Base-by-base conservation (phyloP, 805 yeast genomes). In the Jamesozyma piceae region DNA sequence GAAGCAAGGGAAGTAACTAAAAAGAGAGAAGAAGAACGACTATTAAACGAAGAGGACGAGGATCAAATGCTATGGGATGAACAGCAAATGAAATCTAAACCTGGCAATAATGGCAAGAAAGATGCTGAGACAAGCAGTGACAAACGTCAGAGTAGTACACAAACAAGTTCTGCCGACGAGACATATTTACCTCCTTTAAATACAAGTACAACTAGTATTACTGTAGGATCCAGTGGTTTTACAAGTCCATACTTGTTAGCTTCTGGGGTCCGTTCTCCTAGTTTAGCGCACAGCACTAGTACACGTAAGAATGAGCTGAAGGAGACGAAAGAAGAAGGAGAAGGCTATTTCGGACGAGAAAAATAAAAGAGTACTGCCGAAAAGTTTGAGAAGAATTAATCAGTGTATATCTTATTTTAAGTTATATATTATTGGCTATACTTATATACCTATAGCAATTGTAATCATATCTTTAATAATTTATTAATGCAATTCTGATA, bases 1-100 rank as follows among this genome's bases (percentile, higher is more conserved):
- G 83, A 80, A 51, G 92, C 95, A 0, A 72, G 94, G 55, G 92
- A 82, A 54, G 85, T 77, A 49, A 78, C 83, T 0, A 73, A 71
- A 49, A 54, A 69, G 41, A 77, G 78, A 69, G 64, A 75, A 68
- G 59, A 73, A 54, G 55, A 72, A 41, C 35, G 45, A 17, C 6
- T 68, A 22, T 29, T 38, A 40, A 45, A 48, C 20, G 56, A 49
- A 21, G 54, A 54, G 18, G 61, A 59, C 39, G 64, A 57, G 39
- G 60, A 51, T 33, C 52, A 51, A 38, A 44, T 53, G 43, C 35
- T 55, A 27, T 60, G 63, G 63, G 61, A 58, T 35, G 59, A 55
- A 38, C 58, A 58, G 44, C 60, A 54, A 36, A 47, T 49, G 19
- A 48, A 43, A 8, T 33, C 39, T 21, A 43, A 42, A 17, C 38